Percentiles rank a stretch among this genome's conserved stretches.
phyloP scores from a whole-genome alignment of 306 rosid species.

The Lithocarpus polystachyus region DNA sequence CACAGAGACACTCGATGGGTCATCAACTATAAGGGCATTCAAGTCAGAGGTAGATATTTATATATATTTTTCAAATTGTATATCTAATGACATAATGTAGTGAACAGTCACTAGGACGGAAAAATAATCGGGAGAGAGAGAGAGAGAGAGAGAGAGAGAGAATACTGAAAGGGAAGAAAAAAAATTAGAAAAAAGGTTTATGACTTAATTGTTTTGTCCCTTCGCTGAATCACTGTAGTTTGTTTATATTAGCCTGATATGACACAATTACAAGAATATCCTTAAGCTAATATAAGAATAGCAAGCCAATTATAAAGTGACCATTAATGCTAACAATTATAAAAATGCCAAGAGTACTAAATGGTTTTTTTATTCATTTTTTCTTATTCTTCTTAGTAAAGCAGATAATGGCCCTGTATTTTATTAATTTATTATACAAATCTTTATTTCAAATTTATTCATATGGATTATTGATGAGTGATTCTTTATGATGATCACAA shows the following conservation, averaged over 20 bases:
- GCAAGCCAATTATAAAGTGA: too few species aligned
- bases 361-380: neutral
- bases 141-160: too few species aligned
- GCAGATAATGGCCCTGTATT: neutral
- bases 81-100: neutral
- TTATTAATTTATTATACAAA: neutral
- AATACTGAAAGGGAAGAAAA: too few species aligned
- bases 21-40: slow-evolving; percentile 84
- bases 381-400: neutral
- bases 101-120: neutral
- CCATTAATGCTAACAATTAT: neutral
- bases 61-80: slow-evolving; percentile 5
- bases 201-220: too few species aligned
- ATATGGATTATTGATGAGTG: neutral
- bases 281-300: too few species aligned
- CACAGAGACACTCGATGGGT: slow-evolving; percentile 90
- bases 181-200: too few species aligned
- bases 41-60: slow-evolving; percentile 64
- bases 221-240: too few species aligned
- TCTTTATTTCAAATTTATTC: slow-evolving; percentile 12
- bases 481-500: neutral
- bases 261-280: too few species aligned
- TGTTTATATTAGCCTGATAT: too few species aligned
- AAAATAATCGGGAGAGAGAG: neutral
- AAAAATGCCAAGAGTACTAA: neutral